Conservation (phyloP, 306 rosid genomes). For the Oxytropis ochrocephala region DNA sequence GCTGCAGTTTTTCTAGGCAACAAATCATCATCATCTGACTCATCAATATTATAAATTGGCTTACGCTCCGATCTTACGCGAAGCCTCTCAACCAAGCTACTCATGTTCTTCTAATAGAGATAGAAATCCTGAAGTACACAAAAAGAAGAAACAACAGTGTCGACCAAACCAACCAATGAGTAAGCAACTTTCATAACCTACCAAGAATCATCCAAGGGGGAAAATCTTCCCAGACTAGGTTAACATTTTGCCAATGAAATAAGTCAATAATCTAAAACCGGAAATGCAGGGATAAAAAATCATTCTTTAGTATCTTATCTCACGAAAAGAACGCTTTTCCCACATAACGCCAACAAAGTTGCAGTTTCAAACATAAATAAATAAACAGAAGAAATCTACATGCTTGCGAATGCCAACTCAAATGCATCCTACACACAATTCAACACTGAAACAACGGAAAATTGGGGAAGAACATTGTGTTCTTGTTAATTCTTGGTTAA, state of each 20-base stretch:
- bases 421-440: neutral
- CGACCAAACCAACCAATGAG: neutral
- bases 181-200: neutral
- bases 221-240: neutral
- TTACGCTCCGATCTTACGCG: slow-evolving; percentile 92
- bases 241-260: neutral
- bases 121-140: slow-evolving; percentile 6
- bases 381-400: neutral
- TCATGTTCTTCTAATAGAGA: slow-evolving; percentile 63
- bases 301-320: neutral
- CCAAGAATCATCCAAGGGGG: neutral
- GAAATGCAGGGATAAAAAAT: neutral
- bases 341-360: neutral
- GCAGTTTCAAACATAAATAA: neutral
- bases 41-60: slow-evolving; percentile 81
- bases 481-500: slow-evolving; percentile 7
- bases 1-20: slow-evolving; percentile 51
- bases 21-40: slow-evolving; percentile 88
- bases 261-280: neutral
- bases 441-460: neutral
- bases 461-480: neutral
- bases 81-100: slow-evolving; percentile 99
- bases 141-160: neutral
- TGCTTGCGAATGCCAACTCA: neutral
- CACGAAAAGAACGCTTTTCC: neutral